A percentile compares a stretch with the other conserved stretches of the same genome.
Evolutionary conservation across 176 grass and related monocot species (phyloP).

Genomic region (Cenchrus fungigraminus): DNA sequence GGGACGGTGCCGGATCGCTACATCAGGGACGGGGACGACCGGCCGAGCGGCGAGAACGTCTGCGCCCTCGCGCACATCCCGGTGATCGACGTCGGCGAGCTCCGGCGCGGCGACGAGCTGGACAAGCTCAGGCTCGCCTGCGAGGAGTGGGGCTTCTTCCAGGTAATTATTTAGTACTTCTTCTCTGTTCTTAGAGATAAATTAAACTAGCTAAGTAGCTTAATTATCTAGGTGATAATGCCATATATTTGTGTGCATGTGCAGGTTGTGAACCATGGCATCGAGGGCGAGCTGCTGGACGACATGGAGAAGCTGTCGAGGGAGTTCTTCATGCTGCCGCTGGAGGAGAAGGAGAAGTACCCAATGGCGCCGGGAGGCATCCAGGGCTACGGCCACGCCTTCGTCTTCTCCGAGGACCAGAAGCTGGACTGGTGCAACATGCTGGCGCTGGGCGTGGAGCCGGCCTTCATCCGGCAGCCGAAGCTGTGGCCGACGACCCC

Average conservation of each 20-base stretch:
- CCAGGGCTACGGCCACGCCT: slow-evolving; percentile 88
- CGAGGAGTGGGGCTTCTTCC: slow-evolving; percentile 92
- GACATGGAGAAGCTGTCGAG: slow-evolving; percentile 60
- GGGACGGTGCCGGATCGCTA: slow-evolving; percentile 65
- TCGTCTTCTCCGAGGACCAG: slow-evolving; percentile 92
- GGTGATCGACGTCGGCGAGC: slow-evolving; percentile 66
- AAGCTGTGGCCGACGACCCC: slow-evolving; percentile 77
- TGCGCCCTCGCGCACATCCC: slow-evolving; percentile 45
- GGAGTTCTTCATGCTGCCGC: slow-evolving; percentile 91
- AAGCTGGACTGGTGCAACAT: slow-evolving; percentile 98
- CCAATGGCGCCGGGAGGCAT: slow-evolving; percentile 77
- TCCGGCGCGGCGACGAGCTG: slow-evolving; percentile 49
- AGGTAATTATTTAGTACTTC: slow-evolving; percentile 32
- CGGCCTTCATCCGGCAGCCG: slow-evolving; percentile 61
- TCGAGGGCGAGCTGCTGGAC: slow-evolving; percentile 55
- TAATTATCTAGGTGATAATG: background rate
- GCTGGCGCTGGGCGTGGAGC: slow-evolving; percentile 80
- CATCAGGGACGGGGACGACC: slow-evolving; percentile 56
- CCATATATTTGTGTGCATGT: background rate
- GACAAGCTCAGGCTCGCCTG: slow-evolving; percentile 58
- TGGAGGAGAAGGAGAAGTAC: slow-evolving; percentile 88
- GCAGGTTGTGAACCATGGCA: slow-evolving; percentile 86
- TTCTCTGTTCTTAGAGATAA: too few species aligned
- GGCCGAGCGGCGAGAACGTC: slow-evolving; percentile 42
- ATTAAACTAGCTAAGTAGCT: too few species aligned